Evolutionary conservation across 192 early-diverging fungal species (phyloP), one percentile per base, ranked within the genome.

Genomic region (Oehlia diaphana): DNA sequence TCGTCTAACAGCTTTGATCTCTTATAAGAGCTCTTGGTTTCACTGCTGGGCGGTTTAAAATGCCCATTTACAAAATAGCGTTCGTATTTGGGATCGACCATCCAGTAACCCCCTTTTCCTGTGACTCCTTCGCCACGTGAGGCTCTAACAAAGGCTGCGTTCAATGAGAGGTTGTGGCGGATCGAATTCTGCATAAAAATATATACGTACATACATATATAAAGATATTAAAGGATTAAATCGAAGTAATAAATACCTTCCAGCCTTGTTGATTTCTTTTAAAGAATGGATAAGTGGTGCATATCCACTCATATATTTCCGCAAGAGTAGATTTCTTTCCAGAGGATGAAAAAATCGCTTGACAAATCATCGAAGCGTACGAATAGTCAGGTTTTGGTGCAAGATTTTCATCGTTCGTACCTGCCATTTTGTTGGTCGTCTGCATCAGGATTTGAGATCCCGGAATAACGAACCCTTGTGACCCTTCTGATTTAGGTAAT

Each of bases 101-200:
- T 90, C 91, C 91, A 92, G 73, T 90, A 91, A 9, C 90, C 88
- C 9, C 91, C 91, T 76, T 92, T 92, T 50, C 91, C 91, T 14
- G 91, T 89, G 81, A 90, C 91, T 77, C 89, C 89, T 70, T 87
- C 84, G 1, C 16, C 53, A 58, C 53, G 53, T 7, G 53, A 58
- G 37, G 94, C 89, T 50, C 94, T 91, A 77, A 94, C 86, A 86
- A 96, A 96, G 28, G 86, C 85, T 81, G 93, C 93, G 81, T 95
- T 96, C 19, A 95, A 86, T 9, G 93, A 94, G 72, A 96, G 87
- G 82, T 95, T 96, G 85, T 96, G 95, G 31, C 95, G 89, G 72
- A 96, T 92, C 19, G 94, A 96, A 82, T 96, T 96, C 84, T 95
- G 14, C 13, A 53, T 53, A 53, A 16, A 53, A 16, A 53, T 53